Evolutionary conservation across 2,329 filamentous ascomycete species (phyloP).

Genomic region (Scedosporium boydii): DNA sequence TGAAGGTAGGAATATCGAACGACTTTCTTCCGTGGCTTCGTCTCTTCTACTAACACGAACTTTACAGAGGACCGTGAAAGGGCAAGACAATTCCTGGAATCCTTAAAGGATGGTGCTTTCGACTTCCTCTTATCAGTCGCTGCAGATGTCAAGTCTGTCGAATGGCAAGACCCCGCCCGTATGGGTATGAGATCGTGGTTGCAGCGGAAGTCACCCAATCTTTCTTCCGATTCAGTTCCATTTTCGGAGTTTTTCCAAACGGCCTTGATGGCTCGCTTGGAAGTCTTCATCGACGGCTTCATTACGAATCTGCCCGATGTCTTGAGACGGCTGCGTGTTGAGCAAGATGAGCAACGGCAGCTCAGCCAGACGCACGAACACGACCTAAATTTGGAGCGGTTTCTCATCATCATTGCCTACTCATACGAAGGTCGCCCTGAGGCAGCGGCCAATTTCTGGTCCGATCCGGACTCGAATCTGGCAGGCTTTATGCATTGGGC

Average conservation of each 20-base stretch:
- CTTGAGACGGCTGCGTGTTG: slow-evolving; percentile 71
- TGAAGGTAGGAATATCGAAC: slow-evolving; percentile 26
- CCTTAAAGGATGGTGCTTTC: slow-evolving; percentile 80
- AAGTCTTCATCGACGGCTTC: slow-evolving; percentile 82
- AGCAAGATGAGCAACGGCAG: slow-evolving; percentile 81
- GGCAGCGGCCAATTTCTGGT: slow-evolving; percentile 83
- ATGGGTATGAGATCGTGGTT: slow-evolving; percentile 74
- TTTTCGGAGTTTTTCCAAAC: slow-evolving; percentile 65
- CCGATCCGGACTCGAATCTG: slow-evolving; percentile 82
- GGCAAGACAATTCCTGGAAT: slow-evolving; percentile 63
- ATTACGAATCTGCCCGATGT: slow-evolving; percentile 94
- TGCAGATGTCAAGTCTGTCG: slow-evolving; percentile 67
- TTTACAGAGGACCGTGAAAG: slow-evolving; percentile 58
- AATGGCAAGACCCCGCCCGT: slow-evolving; percentile 83
- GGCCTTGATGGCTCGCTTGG: slow-evolving; percentile 69
- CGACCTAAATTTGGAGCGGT: slow-evolving; percentile 72
- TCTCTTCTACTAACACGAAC: slow-evolving; percentile 10
- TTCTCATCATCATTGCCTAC: slow-evolving; percentile 86
- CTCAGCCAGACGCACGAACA: slow-evolving; percentile 56
- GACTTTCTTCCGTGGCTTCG: neutral
- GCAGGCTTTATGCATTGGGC: slow-evolving; percentile 96
- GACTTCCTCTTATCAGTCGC: slow-evolving; percentile 84
- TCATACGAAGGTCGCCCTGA: slow-evolving; percentile 80
- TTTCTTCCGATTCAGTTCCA: slow-evolving; percentile 56
- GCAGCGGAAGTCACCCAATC: slow-evolving; percentile 65